Evolutionary conservation across 2,329 filamentous ascomycete genomes (phyloP).

Genomic region (Venturia oleaginea): DNA sequence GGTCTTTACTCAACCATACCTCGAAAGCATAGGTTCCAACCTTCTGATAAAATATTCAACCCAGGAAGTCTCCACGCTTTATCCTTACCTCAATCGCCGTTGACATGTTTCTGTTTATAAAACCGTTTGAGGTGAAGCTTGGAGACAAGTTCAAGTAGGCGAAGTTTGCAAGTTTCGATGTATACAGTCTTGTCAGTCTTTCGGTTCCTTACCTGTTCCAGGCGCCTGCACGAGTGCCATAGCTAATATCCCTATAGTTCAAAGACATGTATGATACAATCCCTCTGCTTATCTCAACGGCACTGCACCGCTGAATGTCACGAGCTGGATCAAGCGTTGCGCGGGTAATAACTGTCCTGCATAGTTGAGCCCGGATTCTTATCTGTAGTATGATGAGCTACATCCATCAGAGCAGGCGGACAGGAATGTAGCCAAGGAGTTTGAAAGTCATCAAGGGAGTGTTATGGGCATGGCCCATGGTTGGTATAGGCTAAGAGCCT

Average conservation of each 20-base stretch:
- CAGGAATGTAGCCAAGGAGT: conserved; percentile 47
- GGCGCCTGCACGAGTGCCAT: background rate
- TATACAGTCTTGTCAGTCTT: conserved; percentile 46
- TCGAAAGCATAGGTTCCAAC: background rate
- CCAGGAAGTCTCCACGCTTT: too few relatives aligned
- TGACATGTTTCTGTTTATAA: conserved; percentile 17
- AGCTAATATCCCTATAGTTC: conserved; percentile 31
- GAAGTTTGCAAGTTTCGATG: conserved; percentile 57
- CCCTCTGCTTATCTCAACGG: conserved; percentile 55
- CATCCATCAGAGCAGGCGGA: conserved; percentile 61
- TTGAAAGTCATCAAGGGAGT: conserved; percentile 45
- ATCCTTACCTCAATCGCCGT: background rate
- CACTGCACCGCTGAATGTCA: conserved; percentile 52
- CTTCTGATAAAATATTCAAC: too few relatives aligned
- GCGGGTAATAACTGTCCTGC: conserved; percentile 30
- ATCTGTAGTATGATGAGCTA: conserved; percentile 65
- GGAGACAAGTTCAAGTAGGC: conserved; percentile 42
- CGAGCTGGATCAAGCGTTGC: conserved; percentile 50
- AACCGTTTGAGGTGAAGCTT: conserved; percentile 37
- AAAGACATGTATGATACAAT: conserved; percentile 54
- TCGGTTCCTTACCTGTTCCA: background rate
- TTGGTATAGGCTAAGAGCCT: too few relatives aligned
- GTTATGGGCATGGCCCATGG: too few relatives aligned
- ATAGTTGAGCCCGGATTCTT: conserved; percentile 46
- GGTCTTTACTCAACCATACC: background rate